Evolutionary conservation across 352 stramenopile genomes (phyloP).

Genomic region (Globisporangium echinulatum): DNA sequence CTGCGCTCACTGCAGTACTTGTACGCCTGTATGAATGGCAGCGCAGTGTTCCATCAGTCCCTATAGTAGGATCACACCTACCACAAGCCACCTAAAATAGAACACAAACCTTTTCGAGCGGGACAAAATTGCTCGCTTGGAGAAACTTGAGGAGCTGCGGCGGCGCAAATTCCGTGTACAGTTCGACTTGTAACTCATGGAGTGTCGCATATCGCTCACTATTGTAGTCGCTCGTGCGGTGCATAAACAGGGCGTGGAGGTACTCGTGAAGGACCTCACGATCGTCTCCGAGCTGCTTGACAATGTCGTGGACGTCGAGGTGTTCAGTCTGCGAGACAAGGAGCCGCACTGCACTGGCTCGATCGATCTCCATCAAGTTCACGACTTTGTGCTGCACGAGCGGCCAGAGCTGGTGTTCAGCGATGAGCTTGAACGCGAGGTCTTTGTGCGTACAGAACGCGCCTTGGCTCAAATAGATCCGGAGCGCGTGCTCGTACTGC

Average conservation of each 20-base stretch:
- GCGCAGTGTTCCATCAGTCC: too few relatives aligned
- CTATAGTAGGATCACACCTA: too few relatives aligned
- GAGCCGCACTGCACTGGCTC: slow-evolving; percentile 60
- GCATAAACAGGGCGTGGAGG: slow-evolving; percentile 67
- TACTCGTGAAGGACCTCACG: slow-evolving; percentile 68
- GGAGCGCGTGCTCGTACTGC: slow-evolving; percentile 76
- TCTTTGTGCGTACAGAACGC: slow-evolving; percentile 85
- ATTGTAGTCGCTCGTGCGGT: slow-evolving; percentile 73
- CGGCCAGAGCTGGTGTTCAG: slow-evolving; percentile 73
- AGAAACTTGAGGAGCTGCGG: slow-evolving; percentile 67
- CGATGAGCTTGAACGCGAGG: slow-evolving; percentile 79
- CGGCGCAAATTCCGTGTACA: slow-evolving; percentile 68
- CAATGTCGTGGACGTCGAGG: slow-evolving; percentile 69
- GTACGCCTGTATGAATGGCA: slow-evolving; percentile 35
- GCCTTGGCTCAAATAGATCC: slow-evolving; percentile 81
- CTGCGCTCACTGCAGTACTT: slow-evolving; percentile 69
- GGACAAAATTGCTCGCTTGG: slow-evolving; percentile 77
- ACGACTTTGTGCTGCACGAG: slow-evolving; percentile 72
- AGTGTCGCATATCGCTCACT: slow-evolving; percentile 62
- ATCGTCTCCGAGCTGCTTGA: slow-evolving; percentile 65
- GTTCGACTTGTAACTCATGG: slow-evolving; percentile 67
- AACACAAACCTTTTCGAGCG: slow-evolving; percentile 61
- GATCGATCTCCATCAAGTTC: slow-evolving; percentile 78
- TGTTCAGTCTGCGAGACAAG: slow-evolving; percentile 77
- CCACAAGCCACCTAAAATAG: neutral